phyloP scores from a whole-genome alignment of 192 early-diverging fungal genomes.

The Backusella tarrabulga region DNA sequence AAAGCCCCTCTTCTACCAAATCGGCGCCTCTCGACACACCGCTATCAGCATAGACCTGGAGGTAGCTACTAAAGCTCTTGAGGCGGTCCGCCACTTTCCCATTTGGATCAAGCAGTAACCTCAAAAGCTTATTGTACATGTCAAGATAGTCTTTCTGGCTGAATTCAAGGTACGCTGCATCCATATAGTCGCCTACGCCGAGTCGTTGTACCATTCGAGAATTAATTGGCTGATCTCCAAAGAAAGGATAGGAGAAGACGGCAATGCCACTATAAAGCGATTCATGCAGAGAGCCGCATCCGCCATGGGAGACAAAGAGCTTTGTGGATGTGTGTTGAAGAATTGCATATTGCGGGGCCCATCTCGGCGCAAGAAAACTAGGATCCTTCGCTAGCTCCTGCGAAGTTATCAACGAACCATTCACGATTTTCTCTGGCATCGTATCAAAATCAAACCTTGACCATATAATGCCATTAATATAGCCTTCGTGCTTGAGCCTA shows the following conservation, averaged over 20 bases:
- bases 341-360: slow-evolving; percentile 31
- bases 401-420: not conserved
- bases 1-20: slow-evolving; percentile 19
- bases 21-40: slow-evolving; percentile 14
- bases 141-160: not conserved
- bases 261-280: slow-evolving; percentile 20
- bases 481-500: not conserved
- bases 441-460: not conserved
- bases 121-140: not conserved
- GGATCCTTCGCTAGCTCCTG: not conserved
- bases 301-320: slow-evolving; percentile 30
- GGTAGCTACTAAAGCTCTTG: not conserved
- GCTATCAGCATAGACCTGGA: slow-evolving; percentile 10
- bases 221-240: slow-evolving; percentile 25
- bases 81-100: not conserved
- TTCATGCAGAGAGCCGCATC: slow-evolving; percentile 27
- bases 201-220: not conserved
- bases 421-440: not conserved
- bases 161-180: not conserved
- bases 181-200: not conserved
- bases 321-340: slow-evolving; percentile 22
- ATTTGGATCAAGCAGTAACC: not conserved
- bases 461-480: slow-evolving; percentile 39
- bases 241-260: slow-evolving; percentile 27
- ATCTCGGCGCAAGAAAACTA: not conserved